phyloP scores from a whole-genome alignment of 176 grass and related monocot species.

The Avena insularis region DNA sequence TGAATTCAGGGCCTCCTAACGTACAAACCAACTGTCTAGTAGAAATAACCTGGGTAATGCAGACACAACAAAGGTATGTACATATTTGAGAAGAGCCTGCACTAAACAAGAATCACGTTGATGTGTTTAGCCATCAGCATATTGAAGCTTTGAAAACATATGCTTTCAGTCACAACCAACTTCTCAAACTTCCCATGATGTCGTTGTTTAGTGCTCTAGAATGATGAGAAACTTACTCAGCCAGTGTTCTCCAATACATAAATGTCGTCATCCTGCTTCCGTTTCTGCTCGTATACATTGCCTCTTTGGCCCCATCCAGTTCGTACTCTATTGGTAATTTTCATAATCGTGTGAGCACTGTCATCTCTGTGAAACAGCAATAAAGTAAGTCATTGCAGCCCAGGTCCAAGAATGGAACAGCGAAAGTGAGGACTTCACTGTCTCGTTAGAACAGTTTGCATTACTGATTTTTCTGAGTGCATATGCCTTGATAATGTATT shows the following conservation, averaged over 20 bases:
- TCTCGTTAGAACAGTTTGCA: slow-evolving; percentile 27
- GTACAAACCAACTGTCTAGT: background rate
- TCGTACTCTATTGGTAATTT: slow-evolving; percentile 88
- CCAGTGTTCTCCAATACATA: slow-evolving; percentile 51
- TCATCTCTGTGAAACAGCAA: slow-evolving; percentile 79
- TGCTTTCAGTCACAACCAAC: slow-evolving; percentile 3
- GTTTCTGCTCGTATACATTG: slow-evolving; percentile 55
- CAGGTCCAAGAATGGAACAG: slow-evolving; percentile 17
- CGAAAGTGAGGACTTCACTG: slow-evolving; percentile 11
- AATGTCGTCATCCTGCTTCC: slow-evolving; percentile 40
- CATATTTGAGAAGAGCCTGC: background rate
- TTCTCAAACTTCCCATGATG: slow-evolving; percentile 14
- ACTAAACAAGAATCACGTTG: slow-evolving; percentile 9
- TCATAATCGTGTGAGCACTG: slow-evolving; percentile 69
- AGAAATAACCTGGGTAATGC: slow-evolving; percentile 19
- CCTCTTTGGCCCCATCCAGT: slow-evolving; percentile 90
- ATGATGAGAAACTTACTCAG: slow-evolving; percentile 52
- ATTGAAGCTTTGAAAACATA: slow-evolving; percentile 17
- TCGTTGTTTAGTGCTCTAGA: slow-evolving; percentile 8
- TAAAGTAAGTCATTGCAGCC: slow-evolving; percentile 36
- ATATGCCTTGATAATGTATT: slow-evolving; percentile 35
- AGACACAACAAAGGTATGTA: background rate
- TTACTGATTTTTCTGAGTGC: slow-evolving; percentile 28
- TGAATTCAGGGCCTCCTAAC: background rate
- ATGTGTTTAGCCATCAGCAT: slow-evolving; percentile 1